Conservation (phyloP, 2,329 filamentous ascomycete species). For the Thelonectria discophora region DNA sequence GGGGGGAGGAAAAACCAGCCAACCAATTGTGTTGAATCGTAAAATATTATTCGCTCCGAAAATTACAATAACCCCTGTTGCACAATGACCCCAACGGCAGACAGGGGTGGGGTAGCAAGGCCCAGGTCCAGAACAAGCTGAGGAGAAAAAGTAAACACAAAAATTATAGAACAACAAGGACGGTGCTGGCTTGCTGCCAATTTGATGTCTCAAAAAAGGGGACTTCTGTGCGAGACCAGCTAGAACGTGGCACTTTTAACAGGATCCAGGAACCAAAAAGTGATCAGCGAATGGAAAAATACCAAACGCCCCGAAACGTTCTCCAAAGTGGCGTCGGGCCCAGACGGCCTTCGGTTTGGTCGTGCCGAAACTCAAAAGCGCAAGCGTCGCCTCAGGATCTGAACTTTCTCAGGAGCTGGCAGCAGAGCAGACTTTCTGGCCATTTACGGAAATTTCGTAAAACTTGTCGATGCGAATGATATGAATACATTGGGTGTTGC, state of each 20-base stretch:
- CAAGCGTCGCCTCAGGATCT: neutral
- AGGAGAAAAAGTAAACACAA: slow-evolving; percentile 4
- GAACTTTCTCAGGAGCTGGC: neutral
- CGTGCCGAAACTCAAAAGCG: slow-evolving; percentile 9
- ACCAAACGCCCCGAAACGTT: too few relatives aligned
- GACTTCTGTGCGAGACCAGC: neutral
- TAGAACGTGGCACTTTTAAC: neutral
- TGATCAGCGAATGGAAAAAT: neutral
- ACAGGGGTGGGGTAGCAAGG: neutral
- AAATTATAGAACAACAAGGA: neutral
- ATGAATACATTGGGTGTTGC: too few relatives aligned
- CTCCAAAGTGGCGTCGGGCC: neutral
- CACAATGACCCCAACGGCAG: neutral
- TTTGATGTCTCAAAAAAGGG: neutral
- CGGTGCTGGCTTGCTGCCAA: neutral
- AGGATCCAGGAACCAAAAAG: slow-evolving; percentile 5
- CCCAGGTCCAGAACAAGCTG: slow-evolving; percentile 14
- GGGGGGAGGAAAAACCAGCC: too few relatives aligned
- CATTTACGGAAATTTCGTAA: neutral
- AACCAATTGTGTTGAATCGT: neutral
- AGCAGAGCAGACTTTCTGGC: too few relatives aligned
- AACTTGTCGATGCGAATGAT: slow-evolving; percentile 14
- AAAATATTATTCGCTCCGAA: neutral
- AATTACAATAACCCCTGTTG: neutral
- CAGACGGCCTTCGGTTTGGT: neutral